phyloP scores from a whole-genome alignment of 352 stramenopile species.

The Globisporangium ultimum region DNA sequence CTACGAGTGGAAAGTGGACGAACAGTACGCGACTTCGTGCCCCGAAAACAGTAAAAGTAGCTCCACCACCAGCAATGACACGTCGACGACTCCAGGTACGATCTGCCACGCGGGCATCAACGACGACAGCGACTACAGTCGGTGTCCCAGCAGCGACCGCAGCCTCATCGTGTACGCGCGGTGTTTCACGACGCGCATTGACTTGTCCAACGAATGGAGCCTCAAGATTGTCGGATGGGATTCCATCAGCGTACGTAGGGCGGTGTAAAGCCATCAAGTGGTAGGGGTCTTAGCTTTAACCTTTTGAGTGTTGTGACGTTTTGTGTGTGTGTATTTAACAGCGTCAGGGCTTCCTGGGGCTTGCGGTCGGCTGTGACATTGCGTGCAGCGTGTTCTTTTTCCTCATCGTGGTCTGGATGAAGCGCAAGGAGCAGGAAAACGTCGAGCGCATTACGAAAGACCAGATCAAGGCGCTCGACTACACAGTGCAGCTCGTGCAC shows the following conservation, averaged over 20 bases:
- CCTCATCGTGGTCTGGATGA: constrained; percentile 66
- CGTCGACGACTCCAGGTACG: constrained; percentile 24
- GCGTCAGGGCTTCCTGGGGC: constrained; percentile 62
- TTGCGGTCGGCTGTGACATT: constrained; percentile 72
- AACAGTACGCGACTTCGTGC: constrained; percentile 35
- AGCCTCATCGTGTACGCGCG: constrained; percentile 69
- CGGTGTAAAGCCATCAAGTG: not conserved
- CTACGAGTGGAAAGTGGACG: constrained; percentile 61
- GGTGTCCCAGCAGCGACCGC: constrained; percentile 30
- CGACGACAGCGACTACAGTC: constrained; percentile 55
- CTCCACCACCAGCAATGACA: constrained; percentile 9
- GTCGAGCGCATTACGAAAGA: constrained; percentile 51
- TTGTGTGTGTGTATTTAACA: constrained; percentile 15
- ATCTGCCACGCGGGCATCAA: constrained; percentile 44
- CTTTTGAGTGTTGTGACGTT: not conserved
- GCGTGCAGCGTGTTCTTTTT: constrained; percentile 66
- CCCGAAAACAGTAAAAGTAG: not conserved
- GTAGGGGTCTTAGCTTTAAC: not conserved
- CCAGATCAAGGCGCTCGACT: constrained; percentile 71
- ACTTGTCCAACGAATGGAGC: constrained; percentile 65
- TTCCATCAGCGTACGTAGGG: constrained; percentile 52
- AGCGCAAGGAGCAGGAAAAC: constrained; percentile 62
- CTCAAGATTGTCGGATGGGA: constrained; percentile 80
- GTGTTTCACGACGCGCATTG: constrained; percentile 78
- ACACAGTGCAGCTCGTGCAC: constrained; percentile 74